Evolutionary conservation across 2,329 filamentous ascomycete species (phyloP).

Genomic region (Tolypocladium tropicale): DNA sequence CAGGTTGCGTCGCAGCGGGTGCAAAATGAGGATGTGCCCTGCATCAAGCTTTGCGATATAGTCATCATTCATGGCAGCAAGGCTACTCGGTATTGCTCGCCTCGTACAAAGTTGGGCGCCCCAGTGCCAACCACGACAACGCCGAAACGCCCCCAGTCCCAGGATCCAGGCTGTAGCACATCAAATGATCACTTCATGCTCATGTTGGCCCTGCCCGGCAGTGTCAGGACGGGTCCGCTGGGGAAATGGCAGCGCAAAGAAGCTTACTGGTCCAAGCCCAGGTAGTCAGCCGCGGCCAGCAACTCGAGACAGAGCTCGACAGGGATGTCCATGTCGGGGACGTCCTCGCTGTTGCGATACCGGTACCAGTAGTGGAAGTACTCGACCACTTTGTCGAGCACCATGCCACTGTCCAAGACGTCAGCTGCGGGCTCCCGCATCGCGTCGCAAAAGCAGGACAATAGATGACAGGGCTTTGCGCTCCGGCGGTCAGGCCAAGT

Average conservation of each 20-base stretch:
- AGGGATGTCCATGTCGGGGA: conserved; percentile 72
- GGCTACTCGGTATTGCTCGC: neutral
- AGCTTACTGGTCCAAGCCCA: conserved; percentile 52
- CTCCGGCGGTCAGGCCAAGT: conserved; percentile 49
- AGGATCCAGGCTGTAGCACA: neutral
- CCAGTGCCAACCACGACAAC: neutral
- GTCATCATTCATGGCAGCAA: neutral
- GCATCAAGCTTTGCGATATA: neutral
- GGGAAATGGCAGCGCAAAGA: conserved; percentile 10
- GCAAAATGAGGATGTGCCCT: neutral
- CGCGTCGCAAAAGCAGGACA: conserved; percentile 1
- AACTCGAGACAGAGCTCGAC: conserved; percentile 70
- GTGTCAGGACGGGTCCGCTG: conserved; percentile 19
- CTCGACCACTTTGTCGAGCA: conserved; percentile 72
- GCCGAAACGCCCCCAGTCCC: neutral
- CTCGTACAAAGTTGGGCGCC: neutral
- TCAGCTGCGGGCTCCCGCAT: conserved; percentile 4
- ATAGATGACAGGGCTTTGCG: conserved; percentile 3
- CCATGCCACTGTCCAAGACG: conserved; percentile 44
- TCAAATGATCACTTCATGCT: conserved; percentile 20
- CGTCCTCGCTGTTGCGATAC: conserved; percentile 58
- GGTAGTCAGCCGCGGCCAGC: conserved; percentile 66
- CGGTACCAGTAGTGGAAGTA: conserved; percentile 79
- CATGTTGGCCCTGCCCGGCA: conserved; percentile 23
- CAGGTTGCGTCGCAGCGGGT: neutral